Conservation (phyloP, 225 moss, liverwort and hornwort genomes). For the Rhytidiadelphus loreus region DNA sequence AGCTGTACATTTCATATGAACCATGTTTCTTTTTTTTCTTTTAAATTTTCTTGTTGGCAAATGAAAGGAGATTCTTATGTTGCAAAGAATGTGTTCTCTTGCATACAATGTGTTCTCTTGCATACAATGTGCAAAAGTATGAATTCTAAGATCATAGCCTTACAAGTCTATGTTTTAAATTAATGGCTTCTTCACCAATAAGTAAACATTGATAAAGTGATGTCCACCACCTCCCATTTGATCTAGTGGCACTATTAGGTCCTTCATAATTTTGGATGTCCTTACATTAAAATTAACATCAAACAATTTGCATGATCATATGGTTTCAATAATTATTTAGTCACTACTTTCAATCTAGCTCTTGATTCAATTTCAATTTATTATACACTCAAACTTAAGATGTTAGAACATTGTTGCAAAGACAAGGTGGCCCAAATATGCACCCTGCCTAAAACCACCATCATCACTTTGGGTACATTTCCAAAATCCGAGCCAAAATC, state of each 20-base stretch:
- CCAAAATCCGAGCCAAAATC: too few relatives aligned
- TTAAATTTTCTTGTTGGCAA: neutral
- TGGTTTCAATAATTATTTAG: too few relatives aligned
- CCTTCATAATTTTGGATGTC: neutral
- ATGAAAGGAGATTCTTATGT: too few relatives aligned
- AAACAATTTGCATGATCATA: too few relatives aligned
- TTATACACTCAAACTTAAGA: too few relatives aligned
- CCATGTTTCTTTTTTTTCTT: accelerated
- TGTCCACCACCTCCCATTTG: neutral
- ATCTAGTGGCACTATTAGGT: neutral
- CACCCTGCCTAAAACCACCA: too few relatives aligned
- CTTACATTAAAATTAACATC: neutral
- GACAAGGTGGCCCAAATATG: too few relatives aligned
- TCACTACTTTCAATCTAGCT: too few relatives aligned
- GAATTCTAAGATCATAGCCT: neutral
- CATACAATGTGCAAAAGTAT: accelerated
- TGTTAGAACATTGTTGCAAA: too few relatives aligned
- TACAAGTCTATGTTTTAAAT: neutral
- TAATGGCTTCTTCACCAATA: neutral
- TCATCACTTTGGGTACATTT: too few relatives aligned
- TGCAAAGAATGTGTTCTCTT: neutral
- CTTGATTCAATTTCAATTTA: too few relatives aligned
- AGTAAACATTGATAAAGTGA: neutral
- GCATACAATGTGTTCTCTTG: accelerated
- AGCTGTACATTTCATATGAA: neutral